phyloP scores from a whole-genome alignment of 768 basidiomycete genomes.

The Termitomyces heimii region DNA sequence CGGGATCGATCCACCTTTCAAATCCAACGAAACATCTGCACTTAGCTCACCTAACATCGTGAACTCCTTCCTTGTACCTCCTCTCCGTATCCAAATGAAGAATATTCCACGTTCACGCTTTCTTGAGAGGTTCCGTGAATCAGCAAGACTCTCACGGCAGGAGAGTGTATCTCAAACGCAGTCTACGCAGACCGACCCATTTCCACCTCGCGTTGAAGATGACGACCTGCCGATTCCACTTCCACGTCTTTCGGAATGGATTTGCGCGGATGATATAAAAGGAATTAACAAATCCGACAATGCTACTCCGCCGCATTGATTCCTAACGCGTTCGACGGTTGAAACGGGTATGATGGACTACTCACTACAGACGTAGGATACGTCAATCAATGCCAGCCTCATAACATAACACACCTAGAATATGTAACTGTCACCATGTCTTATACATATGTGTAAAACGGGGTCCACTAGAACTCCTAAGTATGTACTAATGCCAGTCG shows the following conservation, averaged over 20 bases:
- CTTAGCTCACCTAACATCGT: slow-evolving; percentile 15
- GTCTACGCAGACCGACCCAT: slow-evolving; percentile 20
- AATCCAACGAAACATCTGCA: slow-evolving; percentile 11
- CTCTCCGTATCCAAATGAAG: slow-evolving; percentile 23
- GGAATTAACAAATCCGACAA: slow-evolving; percentile 18
- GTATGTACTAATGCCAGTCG: slow-evolving; percentile 19
- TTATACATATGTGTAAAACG: neutral
- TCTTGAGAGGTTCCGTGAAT: slow-evolving; percentile 34
- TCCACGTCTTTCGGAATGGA: slow-evolving; percentile 46
- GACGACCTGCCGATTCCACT: slow-evolving; percentile 53
- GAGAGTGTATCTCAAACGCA: slow-evolving; percentile 17
- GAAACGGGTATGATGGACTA: neutral
- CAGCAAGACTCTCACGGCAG: slow-evolving; percentile 24
- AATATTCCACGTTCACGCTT: slow-evolving; percentile 29
- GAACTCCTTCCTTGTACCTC: slow-evolving; percentile 21
- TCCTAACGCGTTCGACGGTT: neutral
- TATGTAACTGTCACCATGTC: neutral
- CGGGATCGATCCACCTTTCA: slow-evolving; percentile 55
- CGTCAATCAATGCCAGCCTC: slow-evolving; percentile 1
- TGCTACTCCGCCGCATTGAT: slow-evolving; percentile 13
- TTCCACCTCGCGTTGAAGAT: slow-evolving; percentile 37
- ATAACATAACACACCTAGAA: slow-evolving; percentile 1
- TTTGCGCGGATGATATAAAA: slow-evolving; percentile 35
- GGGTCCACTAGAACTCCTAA: neutral
- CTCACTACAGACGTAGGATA: neutral